Evolutionary conservation across 805 yeast genomes (phyloP).

Genomic region (Saccharomycopsis sp.): DNA sequence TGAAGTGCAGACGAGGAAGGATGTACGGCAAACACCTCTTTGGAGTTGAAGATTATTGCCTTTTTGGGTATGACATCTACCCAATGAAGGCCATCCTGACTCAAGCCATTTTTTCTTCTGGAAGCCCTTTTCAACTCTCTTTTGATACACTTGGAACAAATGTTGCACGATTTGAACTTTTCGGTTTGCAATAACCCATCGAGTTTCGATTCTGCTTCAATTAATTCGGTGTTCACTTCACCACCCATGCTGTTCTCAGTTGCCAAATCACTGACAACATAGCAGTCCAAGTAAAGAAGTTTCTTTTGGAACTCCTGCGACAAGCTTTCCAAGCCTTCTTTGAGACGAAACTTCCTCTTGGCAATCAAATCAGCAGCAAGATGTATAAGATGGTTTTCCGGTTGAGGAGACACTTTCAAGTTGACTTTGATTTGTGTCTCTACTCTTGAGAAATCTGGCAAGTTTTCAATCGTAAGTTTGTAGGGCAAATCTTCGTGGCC

Average conservation of each 20-base stretch:
- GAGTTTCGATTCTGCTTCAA: constrained; percentile 1
- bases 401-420: constrained; percentile 64
- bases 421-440: constrained; percentile 89
- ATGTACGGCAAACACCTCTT: constrained; percentile 72
- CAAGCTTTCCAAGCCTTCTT: constrained; percentile 31
- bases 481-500: constrained; percentile 30
- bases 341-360: constrained; percentile 25
- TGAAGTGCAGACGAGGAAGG: constrained; percentile 37
- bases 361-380: constrained; percentile 42
- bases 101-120: constrained; percentile 75
- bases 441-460: constrained; percentile 81
- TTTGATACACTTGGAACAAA: constrained; percentile 82
- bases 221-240: neutral
- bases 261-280: constrained; percentile 49
- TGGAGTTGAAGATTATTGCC: constrained; percentile 85
- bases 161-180: constrained; percentile 45
- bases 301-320: constrained; percentile 37
- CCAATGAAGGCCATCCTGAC: constrained; percentile 72
- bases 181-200: constrained; percentile 12
- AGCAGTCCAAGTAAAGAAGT: constrained; percentile 64
- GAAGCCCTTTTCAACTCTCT: constrained; percentile 92
- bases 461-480: constrained; percentile 43
- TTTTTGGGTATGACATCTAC: constrained; percentile 63
- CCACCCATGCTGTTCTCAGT: constrained; percentile 11
- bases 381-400: constrained; percentile 62